phyloP scores from a whole-genome alignment of 768 basidiomycete species.

The Dentipellis fragilis region DNA sequence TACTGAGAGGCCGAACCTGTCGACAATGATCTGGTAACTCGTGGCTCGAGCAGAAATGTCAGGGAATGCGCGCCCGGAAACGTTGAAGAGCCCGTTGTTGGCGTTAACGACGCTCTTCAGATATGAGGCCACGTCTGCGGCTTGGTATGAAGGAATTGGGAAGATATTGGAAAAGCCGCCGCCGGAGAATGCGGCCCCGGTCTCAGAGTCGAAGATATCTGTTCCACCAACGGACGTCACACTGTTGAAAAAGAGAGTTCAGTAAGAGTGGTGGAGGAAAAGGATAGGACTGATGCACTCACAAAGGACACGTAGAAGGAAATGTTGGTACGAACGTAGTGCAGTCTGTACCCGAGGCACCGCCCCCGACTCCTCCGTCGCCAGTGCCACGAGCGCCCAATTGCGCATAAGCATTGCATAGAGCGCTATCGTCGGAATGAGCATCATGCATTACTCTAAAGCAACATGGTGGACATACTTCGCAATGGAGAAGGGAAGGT shows the following conservation, averaged over 20 bases:
- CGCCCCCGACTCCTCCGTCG: slow-evolving; percentile 17
- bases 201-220: slow-evolving; percentile 18
- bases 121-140: slow-evolving; percentile 26
- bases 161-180: slow-evolving; percentile 27
- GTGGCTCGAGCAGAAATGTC: slow-evolving; percentile 33
- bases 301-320: slow-evolving; percentile 19
- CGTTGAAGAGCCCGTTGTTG: slow-evolving; percentile 22
- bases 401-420: slow-evolving; percentile 20
- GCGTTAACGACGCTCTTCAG: slow-evolving; percentile 22
- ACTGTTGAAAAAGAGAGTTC: slow-evolving; percentile 8
- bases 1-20: slow-evolving; percentile 10
- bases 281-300: not conserved
- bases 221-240: slow-evolving; percentile 28
- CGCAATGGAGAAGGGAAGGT: not conserved
- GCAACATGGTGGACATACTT: not conserved
- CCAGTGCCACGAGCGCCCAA: slow-evolving; percentile 21
- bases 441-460: not conserved
- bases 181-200: slow-evolving; percentile 22
- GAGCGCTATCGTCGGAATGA: not conserved
- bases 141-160: slow-evolving; percentile 26
- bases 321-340: slow-evolving; percentile 13
- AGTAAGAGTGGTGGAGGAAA: not conserved
- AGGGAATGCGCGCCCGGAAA: slow-evolving; percentile 35
- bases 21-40: slow-evolving; percentile 19
- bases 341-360: slow-evolving; percentile 3